A percentile compares a stretch with the other conserved stretches of the same genome.
Evolutionary conservation across 2,329 filamentous ascomycete species (phyloP).

Genomic region (Penicillium sp.): DNA sequence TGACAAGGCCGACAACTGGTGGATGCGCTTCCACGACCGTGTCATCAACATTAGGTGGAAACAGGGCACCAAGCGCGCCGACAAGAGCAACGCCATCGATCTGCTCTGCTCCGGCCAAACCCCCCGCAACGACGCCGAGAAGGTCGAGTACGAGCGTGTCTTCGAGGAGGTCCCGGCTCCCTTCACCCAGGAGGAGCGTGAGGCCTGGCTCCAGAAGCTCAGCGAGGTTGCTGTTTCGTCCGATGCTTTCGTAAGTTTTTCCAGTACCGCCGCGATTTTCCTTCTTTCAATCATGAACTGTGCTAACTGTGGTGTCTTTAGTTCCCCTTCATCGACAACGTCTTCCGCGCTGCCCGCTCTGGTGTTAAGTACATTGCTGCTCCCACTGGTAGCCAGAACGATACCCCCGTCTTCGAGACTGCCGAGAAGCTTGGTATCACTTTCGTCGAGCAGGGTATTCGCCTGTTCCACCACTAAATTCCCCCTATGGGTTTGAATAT

Average conservation of each 20-base stretch:
- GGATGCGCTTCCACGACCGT: slow-evolving; percentile 95
- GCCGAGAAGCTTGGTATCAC: slow-evolving; percentile 90
- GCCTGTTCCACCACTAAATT: slow-evolving; percentile 88
- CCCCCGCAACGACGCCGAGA: slow-evolving; percentile 80
- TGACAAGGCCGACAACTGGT: slow-evolving; percentile 99
- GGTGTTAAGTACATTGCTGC: slow-evolving; percentile 96
- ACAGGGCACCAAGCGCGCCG: slow-evolving; percentile 92
- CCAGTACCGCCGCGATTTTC: background rate
- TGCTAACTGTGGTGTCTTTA: slow-evolving; percentile 9
- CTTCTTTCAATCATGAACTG: background rate
- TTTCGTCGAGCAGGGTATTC: slow-evolving; percentile 92
- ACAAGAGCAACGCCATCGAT: slow-evolving; percentile 98
- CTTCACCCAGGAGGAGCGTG: slow-evolving; percentile 83
- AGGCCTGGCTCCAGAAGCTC: slow-evolving; percentile 83
- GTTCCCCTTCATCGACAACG: slow-evolving; percentile 99
- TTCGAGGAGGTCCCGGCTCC: slow-evolving; percentile 86
- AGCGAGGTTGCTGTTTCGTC: slow-evolving; percentile 78
- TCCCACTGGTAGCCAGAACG: slow-evolving; percentile 72
- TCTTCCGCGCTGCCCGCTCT: slow-evolving; percentile 86
- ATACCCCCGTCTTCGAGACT: slow-evolving; percentile 67
- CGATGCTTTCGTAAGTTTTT: slow-evolving; percentile 82
- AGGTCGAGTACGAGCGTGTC: slow-evolving; percentile 81
- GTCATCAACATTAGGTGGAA: slow-evolving; percentile 93
- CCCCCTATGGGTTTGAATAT: slow-evolving; percentile 3
- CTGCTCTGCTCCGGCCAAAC: slow-evolving; percentile 89